phyloP scores from a whole-genome alignment of 78 protist genomes.

The Planoprotostelium fungivorum region DNA sequence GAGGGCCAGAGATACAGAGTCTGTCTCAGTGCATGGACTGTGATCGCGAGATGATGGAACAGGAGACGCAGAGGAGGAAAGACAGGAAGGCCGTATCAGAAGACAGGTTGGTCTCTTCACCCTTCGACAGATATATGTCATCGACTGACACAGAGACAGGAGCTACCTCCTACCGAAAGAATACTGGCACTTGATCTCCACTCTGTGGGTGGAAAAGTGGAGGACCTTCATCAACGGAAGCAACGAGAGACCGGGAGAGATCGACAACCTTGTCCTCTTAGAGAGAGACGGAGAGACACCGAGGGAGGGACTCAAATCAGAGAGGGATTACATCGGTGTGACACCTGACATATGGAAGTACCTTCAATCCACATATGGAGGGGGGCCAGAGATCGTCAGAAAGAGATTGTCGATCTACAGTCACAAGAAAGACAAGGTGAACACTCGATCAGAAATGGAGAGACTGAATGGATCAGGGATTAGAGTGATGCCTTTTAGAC shows the following conservation, averaged over 20 bases:
- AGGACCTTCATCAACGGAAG: background rate
- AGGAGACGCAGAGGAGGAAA: background rate
- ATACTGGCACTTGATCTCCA: background rate
- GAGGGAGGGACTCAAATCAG: background rate
- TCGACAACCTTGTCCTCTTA: background rate
- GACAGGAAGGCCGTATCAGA: background rate
- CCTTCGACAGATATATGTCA: background rate
- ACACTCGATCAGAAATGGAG: too few relatives aligned
- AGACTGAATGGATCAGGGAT: too few relatives aligned
- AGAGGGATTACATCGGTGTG: conserved; percentile 1
- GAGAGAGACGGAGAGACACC: background rate
- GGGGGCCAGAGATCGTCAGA: background rate
- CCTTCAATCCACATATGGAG: background rate
- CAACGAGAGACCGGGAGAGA: background rate
- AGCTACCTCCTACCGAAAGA: background rate
- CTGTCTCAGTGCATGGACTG: background rate
- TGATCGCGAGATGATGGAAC: background rate
- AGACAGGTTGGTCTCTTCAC: background rate
- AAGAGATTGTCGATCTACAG: background rate
- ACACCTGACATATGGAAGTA: background rate
- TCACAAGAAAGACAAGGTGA: too few relatives aligned
- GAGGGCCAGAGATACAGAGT: background rate
- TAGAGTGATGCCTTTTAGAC: too few relatives aligned
- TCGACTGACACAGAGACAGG: background rate
- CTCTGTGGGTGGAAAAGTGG: background rate